Conservation (phyloP, 768 basidiomycete species). For the Hebeloma cylindrosporum region DNA sequence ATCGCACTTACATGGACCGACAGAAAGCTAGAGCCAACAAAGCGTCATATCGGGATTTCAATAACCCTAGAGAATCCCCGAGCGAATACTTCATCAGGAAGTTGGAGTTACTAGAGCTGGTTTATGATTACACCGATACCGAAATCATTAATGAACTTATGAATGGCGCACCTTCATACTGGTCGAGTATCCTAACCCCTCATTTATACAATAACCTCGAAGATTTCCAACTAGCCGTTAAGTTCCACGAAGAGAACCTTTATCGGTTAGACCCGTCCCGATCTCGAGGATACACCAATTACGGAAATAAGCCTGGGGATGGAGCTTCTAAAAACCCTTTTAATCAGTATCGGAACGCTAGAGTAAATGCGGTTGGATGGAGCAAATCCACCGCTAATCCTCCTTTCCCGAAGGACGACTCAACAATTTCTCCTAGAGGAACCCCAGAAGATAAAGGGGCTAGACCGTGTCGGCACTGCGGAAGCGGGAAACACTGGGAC, state of each 20-base stretch:
- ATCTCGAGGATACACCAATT: too few species aligned
- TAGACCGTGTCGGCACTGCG: conserved; percentile 33
- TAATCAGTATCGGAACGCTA: not conserved
- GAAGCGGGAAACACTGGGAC: conserved; percentile 35
- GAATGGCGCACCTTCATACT: conserved; percentile 32
- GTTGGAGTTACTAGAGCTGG: conserved; percentile 18
- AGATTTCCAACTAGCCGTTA: conserved; percentile 21
- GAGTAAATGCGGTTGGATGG: conserved; percentile 7
- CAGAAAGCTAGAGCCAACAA: conserved; percentile 26
- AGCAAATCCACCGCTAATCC: conserved; percentile 5
- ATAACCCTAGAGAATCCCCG: conserved; percentile 26
- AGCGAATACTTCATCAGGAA: conserved; percentile 37
- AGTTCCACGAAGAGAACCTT: conserved; percentile 17
- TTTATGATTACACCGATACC: conserved; percentile 20
- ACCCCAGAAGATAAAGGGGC: conserved; percentile 21
- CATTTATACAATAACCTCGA: conserved; percentile 22
- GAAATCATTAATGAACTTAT: conserved; percentile 37
- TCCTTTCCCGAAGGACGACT: conserved; percentile 24
- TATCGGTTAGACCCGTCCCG: too few species aligned
- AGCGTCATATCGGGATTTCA: conserved; percentile 27
- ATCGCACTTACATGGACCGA: conserved; percentile 27
- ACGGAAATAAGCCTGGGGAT: not conserved
- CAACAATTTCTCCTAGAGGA: conserved; percentile 7
- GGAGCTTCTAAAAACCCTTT: not conserved
- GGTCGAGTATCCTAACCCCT: conserved; percentile 30